Evolutionary conservation across 352 stramenopile genomes (phyloP).

Genomic region (Phytopythium delawarense): DNA sequence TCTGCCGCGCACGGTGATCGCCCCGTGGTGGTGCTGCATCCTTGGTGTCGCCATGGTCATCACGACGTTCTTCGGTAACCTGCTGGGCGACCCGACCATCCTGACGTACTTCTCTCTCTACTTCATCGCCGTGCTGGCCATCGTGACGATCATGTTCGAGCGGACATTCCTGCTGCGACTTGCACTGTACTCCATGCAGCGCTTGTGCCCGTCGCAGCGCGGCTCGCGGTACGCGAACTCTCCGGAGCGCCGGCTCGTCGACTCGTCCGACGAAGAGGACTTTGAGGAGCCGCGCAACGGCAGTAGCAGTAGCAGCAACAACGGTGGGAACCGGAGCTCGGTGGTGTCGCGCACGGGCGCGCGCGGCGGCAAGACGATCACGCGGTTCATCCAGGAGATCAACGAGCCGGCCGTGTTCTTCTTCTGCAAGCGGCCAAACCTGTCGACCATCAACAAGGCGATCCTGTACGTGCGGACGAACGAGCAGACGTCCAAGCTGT

Average conservation of each 20-base stretch:
- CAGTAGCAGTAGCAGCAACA: conserved; percentile 5
- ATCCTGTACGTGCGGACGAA: conserved; percentile 95
- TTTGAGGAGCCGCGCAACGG: conserved; percentile 11
- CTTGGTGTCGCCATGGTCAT: conserved; percentile 80
- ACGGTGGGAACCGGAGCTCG: conserved; percentile 8
- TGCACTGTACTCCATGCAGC: conserved; percentile 72
- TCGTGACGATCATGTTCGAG: conserved; percentile 89
- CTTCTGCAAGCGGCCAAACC: conserved; percentile 91
- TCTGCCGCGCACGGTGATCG: conserved; percentile 82
- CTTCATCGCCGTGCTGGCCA: conserved; percentile 72
- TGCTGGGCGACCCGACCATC: conserved; percentile 81
- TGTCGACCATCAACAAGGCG: conserved; percentile 94
- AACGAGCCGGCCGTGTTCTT: conserved; percentile 91
- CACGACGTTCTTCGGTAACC: conserved; percentile 80
- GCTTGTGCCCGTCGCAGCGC: conserved; percentile 62
- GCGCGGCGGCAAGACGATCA: conserved; percentile 82
- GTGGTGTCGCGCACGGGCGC: conserved; percentile 68
- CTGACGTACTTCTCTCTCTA: conserved; percentile 90
- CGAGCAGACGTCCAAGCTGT: conserved; percentile 89
- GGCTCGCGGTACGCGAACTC: not conserved
- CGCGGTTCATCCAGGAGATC: conserved; percentile 78
- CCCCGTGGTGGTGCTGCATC: conserved; percentile 86
- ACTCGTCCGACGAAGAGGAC: conserved; percentile 51
- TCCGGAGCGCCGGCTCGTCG: conserved; percentile 23
- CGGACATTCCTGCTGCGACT: conserved; percentile 84